These are phyloP conservation scores for Isabelozyma gotoi DNA, from an alignment of 805 yeast genomes.

Conservation along the genomic window DNA sequence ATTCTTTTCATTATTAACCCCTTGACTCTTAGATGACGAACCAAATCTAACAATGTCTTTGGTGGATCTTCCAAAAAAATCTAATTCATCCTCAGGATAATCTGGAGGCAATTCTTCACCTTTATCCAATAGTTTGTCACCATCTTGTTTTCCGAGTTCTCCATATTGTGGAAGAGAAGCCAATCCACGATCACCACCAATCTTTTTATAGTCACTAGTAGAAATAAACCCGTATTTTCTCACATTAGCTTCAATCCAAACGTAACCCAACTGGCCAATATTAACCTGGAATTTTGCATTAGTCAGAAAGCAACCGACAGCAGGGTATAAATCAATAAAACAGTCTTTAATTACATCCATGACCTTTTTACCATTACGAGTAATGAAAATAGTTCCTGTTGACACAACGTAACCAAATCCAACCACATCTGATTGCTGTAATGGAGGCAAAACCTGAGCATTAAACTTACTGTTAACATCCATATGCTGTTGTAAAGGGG, in stretches of 20 bases:
- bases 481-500: constrained; percentile 43
- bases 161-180: constrained; percentile 44
- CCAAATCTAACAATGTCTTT: constrained; percentile 22
- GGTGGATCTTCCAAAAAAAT: constrained; percentile 53
- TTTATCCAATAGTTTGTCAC: constrained; percentile 61
- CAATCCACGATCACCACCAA: constrained; percentile 38
- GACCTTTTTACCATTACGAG: constrained; percentile 55
- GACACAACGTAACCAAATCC: constrained; percentile 54
- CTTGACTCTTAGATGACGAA: constrained; percentile 22
- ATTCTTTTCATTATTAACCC: constrained; percentile 5
- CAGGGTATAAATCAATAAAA: constrained; percentile 51
- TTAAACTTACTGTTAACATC: constrained; percentile 41
- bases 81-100: constrained; percentile 62
- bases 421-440: constrained; percentile 52
- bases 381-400: constrained; percentile 51
- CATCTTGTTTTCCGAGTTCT: constrained; percentile 25
- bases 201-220: constrained; percentile 37
- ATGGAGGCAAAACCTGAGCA: constrained; percentile 50
- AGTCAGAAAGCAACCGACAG: constrained; percentile 50
- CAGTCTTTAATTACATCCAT: constrained; percentile 51
- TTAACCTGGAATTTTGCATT: constrained; percentile 44
- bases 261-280: constrained; percentile 45
- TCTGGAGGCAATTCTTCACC: constrained; percentile 75
- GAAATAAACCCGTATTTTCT: constrained; percentile 58
- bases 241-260: constrained; percentile 52